A percentile compares a stretch with the other conserved stretches of the same genome.
Conservation (phyloP, 495 filamentous ascomycete species). For the Oleoguttula mirabilis region DNA sequence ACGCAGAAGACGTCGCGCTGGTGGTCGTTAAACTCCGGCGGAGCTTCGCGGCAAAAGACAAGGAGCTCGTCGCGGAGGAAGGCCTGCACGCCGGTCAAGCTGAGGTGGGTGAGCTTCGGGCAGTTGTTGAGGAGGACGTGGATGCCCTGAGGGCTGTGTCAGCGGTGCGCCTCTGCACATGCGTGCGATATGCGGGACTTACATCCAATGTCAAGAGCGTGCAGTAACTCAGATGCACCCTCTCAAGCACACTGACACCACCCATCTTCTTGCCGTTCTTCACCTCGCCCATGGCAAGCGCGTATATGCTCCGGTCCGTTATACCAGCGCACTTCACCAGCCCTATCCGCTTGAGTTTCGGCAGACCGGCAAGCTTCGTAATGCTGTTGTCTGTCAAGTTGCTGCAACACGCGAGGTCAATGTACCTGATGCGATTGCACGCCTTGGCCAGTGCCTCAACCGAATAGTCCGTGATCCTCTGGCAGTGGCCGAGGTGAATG, state of each 20-base stretch:
- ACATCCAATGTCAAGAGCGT: conserved; percentile 66
- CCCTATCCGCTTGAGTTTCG: conserved; percentile 87
- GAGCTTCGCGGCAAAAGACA: conserved; percentile 73
- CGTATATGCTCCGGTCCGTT: conserved; percentile 76
- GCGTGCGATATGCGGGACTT: conserved; percentile 26
- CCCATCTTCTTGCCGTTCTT: conserved; percentile 34
- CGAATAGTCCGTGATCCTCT: conserved; percentile 74
- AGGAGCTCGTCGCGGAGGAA: conserved; percentile 68
- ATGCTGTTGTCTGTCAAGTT: conserved; percentile 80
- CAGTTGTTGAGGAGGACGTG: conserved; percentile 79
- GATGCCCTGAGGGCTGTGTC: conserved; percentile 58
- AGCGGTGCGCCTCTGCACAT: conserved; percentile 1
- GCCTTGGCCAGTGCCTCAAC: conserved; percentile 68
- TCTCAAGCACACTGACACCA: conserved; percentile 56
- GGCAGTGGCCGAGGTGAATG: conserved; percentile 89
- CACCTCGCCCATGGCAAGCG: conserved; percentile 53
- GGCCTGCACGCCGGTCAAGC: conserved; percentile 84
- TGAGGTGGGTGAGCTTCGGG: conserved; percentile 84
- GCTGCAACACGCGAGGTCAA: conserved; percentile 91
- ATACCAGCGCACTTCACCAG: conserved; percentile 87
- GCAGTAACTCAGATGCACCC: conserved; percentile 97
- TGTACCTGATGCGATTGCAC: conserved; percentile 94
- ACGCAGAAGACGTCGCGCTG: conserved; percentile 95
- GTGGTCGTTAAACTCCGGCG: conserved; percentile 88
- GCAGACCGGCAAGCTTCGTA: conserved; percentile 69